Evolutionary conservation across 2,329 filamentous ascomycete genomes (phyloP).

Genomic region (Capronia americana): DNA sequence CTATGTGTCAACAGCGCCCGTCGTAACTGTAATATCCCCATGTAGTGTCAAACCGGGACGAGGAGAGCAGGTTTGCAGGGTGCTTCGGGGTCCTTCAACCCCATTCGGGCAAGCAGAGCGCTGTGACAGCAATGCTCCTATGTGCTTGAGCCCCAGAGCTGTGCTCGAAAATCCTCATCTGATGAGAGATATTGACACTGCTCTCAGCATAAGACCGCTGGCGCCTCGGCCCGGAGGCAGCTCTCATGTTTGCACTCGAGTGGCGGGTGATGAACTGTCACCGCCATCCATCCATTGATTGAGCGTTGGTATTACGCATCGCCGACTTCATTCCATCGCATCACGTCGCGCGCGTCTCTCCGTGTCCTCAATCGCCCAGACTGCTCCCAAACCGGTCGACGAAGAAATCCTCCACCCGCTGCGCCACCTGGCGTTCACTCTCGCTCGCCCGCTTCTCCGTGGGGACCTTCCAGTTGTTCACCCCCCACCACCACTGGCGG

Average conservation of each 20-base stretch:
- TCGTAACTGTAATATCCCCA: background rate
- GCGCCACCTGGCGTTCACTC: slow-evolving; percentile 44
- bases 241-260: background rate
- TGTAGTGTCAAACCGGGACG: background rate
- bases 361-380: slow-evolving; percentile 36
- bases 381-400: slow-evolving; percentile 37
- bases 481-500: slow-evolving; percentile 91
- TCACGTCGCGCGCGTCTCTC: background rate
- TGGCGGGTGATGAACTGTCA: background rate
- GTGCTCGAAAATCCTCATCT: background rate
- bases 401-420: slow-evolving; percentile 50
- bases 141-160: background rate
- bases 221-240: background rate
- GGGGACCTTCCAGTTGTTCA: slow-evolving; percentile 87
- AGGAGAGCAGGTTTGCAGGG: background rate
- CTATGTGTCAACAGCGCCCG: background rate
- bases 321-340: background rate
- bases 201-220: background rate
- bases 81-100: background rate
- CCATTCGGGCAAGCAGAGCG: background rate
- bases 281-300: background rate
- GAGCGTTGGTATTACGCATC: background rate
- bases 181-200: background rate
- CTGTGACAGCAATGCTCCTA: background rate
- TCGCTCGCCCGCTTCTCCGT: slow-evolving; percentile 41